Percentiles rank a stretch among this genome's conserved stretches.
These are phyloP conservation scores for Crataegus laevigata DNA, from an alignment of 306 rosid genomes.

Conservation along the genomic window DNA sequence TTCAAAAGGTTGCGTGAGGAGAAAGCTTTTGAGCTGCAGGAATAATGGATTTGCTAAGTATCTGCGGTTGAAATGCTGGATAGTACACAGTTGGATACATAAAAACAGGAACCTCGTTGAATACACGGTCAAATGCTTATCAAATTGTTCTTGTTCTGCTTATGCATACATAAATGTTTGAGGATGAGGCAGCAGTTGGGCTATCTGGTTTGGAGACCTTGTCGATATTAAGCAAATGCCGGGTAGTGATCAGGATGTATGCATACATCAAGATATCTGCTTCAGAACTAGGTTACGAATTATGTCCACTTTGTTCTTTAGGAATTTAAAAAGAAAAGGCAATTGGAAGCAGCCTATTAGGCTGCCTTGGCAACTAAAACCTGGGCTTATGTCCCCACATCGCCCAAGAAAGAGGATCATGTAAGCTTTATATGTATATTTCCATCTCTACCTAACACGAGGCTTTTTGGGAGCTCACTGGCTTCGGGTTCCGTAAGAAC, in stretches of 20 bases:
- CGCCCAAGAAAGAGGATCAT: no score
- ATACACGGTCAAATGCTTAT: conserved; percentile 46
- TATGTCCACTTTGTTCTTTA: background rate
- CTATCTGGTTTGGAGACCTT: conserved; percentile 59
- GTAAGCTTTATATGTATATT: no score
- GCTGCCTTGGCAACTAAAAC: no score
- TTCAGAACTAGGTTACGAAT: conserved; percentile 51
- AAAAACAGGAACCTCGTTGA: conserved; percentile 26
- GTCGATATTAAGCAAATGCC: conserved; percentile 29
- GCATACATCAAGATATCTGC: conserved; percentile 41
- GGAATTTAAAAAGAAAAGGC: background rate
- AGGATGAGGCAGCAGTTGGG: conserved; percentile 49
- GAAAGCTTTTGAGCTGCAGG: conserved; percentile 17
- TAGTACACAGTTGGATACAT: conserved; percentile 39
- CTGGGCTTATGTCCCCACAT: no score
- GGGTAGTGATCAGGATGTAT: conserved; percentile 22
- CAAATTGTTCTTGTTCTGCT: conserved; percentile 58
- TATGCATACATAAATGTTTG: conserved; percentile 48
- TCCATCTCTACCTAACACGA: no score
- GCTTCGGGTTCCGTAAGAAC: no score
- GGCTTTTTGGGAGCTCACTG: no score
- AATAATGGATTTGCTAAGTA: conserved; percentile 29
- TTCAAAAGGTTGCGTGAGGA: conserved; percentile 32
- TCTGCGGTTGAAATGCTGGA: conserved; percentile 41
- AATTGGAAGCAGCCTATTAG: no score